These are phyloP conservation scores for Durio zibethinus DNA, from an alignment of 345 rosid genomes.

Conservation along the genomic window DNA sequence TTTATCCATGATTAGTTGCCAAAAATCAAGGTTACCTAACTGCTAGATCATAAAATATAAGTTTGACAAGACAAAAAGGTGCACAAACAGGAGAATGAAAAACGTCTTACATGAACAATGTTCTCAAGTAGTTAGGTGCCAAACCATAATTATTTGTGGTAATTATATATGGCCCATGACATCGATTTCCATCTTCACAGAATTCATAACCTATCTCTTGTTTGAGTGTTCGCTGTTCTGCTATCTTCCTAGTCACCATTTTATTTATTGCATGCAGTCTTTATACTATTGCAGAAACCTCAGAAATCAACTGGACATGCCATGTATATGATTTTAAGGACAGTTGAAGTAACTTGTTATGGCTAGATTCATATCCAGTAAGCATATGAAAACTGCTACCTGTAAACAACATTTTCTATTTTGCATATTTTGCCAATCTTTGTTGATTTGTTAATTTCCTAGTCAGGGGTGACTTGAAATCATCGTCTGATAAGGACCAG, in stretches of 20 bases:
- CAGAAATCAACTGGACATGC: too few species aligned
- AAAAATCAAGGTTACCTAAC: conserved; percentile 2
- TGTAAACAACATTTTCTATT: not conserved
- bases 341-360: too few species aligned
- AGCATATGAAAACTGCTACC: not conserved
- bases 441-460: not conserved
- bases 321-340: too few species aligned
- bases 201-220: not conserved
- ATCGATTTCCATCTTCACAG: not conserved
- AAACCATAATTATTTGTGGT: not conserved
- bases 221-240: not conserved
- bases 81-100: not conserved
- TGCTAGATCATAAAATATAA: not conserved
- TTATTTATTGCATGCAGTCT: not conserved
- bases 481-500: not conserved
- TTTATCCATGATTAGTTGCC: conserved; percentile 3
- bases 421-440: not conserved
- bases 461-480: not conserved
- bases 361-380: not conserved
- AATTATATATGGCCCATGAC: not conserved
- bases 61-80: not conserved
- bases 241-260: not conserved
- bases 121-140: conserved; percentile 13
- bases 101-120: not conserved
- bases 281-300: too few species aligned